Evolutionary conservation across 257 asterid genomes (phyloP), one percentile per base, ranked within the genome.

Genomic region (Galeopsis tetrahit): DNA sequence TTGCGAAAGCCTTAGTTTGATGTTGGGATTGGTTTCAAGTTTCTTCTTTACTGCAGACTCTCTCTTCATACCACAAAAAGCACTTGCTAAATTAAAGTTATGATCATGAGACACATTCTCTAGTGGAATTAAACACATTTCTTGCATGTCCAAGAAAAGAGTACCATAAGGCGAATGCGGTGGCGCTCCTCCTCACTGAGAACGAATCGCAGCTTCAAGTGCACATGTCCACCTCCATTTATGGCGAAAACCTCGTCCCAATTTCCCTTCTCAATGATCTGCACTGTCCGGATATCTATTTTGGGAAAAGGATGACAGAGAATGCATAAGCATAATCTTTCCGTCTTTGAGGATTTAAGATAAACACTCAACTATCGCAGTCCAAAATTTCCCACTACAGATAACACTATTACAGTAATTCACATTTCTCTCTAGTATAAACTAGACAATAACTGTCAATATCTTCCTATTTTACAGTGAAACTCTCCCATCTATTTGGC

Each of bases 21-120:
- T 68, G 68, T 42, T 69, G 28, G 79, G 83, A 73, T 70, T 63
- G 1, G 49, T 74, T 68, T 71, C 90, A 28, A 80, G 87, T 82
- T 93, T 91, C 87, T 86, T 91, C 80, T 78, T 91, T 82, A 91
- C 7, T 14, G 88, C 96, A 63, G 90, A 82, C 83, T 94, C 96
- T 78, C 98, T 88, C 98, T 94, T 78, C 72, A 66, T 21, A 78
- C 39, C 46, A 52, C 51, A 62, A 36, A 70, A 34, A n/a, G 21
- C 6, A 49, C 7, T 48, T 48, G 55, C 55, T 14, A 49, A 49
- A 5, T 49, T 49, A n/a, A n/a, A 14, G 28, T 48, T 4, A 48
- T 38, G 43, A 38, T 48, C 55, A 13, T 49, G 28, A 49, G 9
- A 14, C 8, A n/a, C 1, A n/a, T 49, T 49, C 43, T 4, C 43